These are phyloP conservation scores for Nigrograna mackinnonii DNA, from an alignment of 2,329 filamentous ascomycete genomes.

Conservation along the genomic window DNA sequence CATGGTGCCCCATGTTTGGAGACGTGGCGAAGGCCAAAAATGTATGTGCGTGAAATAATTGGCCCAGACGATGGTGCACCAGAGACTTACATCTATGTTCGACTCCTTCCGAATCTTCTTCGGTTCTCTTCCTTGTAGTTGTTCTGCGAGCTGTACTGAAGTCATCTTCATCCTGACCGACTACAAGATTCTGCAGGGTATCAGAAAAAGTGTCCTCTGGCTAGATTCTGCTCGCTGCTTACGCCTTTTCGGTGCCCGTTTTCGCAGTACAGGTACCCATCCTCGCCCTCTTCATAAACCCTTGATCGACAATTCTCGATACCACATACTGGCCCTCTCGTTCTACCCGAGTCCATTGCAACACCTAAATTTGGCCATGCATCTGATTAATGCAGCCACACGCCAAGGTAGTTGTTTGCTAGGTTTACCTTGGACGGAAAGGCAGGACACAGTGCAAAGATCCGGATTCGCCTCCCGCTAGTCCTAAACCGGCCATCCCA, in stretches of 20 bases:
- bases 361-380: too few relatives aligned
- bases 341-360: slow-evolving; percentile 9
- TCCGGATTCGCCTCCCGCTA: too few relatives aligned
- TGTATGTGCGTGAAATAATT: too few relatives aligned
- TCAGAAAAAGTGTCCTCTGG: too few relatives aligned
- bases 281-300: slow-evolving; percentile 68
- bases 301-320: slow-evolving; percentile 71
- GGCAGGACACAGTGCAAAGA: slow-evolving; percentile 8
- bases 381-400: too few relatives aligned
- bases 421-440: too few relatives aligned
- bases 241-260: slow-evolving; percentile 81
- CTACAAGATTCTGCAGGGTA: slow-evolving; percentile 28
- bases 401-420: too few relatives aligned
- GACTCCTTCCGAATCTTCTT: slow-evolving; percentile 52
- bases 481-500: slow-evolving; percentile 23
- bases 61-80: too few relatives aligned
- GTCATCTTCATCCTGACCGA: slow-evolving; percentile 66
- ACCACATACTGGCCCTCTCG: slow-evolving; percentile 48
- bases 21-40: too few relatives aligned
- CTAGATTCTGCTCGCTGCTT: slow-evolving; percentile 19
- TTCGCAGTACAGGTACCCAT: slow-evolving; percentile 77
- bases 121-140: slow-evolving; percentile 59
- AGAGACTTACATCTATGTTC: slow-evolving; percentile 45
- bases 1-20: too few relatives aligned
- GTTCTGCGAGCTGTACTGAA: slow-evolving; percentile 64